Evolutionary conservation across 148 eudicot species (phyloP).

Genomic region (Camellia sinensis): DNA sequence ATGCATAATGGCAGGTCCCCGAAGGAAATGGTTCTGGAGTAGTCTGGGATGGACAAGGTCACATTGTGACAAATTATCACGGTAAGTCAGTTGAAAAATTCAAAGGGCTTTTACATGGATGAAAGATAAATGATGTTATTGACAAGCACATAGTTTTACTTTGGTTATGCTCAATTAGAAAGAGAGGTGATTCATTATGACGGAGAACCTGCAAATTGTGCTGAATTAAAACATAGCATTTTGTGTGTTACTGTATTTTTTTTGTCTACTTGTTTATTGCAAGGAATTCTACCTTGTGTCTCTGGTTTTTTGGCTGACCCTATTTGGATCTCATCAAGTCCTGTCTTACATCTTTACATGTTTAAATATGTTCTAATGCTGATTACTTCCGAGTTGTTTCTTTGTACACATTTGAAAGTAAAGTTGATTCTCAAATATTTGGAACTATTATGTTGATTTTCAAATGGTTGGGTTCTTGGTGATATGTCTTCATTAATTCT

Average conservation of each 20-base stretch:
- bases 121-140: neutral
- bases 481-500: neutral
- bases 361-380: neutral
- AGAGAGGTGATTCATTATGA: neutral
- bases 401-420: neutral
- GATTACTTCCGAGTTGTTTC: neutral
- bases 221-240: neutral
- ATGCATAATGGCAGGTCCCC: slow-evolving; percentile 6
- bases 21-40: slow-evolving; percentile 20
- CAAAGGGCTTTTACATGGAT: neutral
- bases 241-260: neutral
- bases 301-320: neutral
- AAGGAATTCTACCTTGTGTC: neutral
- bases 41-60: slow-evolving; percentile 47
- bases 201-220: neutral
- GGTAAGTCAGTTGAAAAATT: slow-evolving; percentile 45
- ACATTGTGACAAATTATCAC: slow-evolving; percentile 93
- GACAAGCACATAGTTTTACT: neutral
- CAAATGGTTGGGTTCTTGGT: neutral
- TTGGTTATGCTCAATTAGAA: neutral
- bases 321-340: neutral
- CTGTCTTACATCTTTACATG: neutral
- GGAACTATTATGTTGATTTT: neutral
- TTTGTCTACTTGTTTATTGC: slow-evolving; percentile 1
- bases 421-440: neutral